These are phyloP conservation scores for Citrullus mucosospermus DNA, from an alignment of 306 rosid genomes.

Conservation along the genomic window DNA sequence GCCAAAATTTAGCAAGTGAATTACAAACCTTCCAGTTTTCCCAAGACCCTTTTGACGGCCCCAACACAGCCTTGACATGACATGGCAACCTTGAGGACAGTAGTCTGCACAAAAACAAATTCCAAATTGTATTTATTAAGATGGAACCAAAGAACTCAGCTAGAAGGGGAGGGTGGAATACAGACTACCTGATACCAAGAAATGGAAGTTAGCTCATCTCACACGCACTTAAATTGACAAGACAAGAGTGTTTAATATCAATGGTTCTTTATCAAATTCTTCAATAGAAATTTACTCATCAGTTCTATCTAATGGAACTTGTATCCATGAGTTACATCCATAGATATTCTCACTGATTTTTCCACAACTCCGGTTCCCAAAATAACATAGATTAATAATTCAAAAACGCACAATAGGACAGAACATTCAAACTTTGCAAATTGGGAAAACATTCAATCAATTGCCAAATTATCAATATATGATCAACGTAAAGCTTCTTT, in stretches of 20 bases:
- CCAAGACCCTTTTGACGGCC: constrained; percentile 88
- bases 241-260: neutral
- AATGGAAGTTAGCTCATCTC: neutral
- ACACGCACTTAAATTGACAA: neutral
- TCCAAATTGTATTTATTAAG: neutral
- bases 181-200: neutral
- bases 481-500: neutral
- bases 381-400: neutral
- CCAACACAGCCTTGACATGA: constrained; percentile 87
- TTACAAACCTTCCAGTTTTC: constrained; percentile 64
- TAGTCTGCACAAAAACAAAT: constrained; percentile 39
- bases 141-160: neutral
- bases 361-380: neutral
- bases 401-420: neutral
- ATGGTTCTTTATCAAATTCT: neutral
- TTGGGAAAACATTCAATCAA: neutral
- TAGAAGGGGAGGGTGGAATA: neutral
- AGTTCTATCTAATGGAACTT: neutral
- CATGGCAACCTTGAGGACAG: constrained; percentile 86
- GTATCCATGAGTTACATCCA: neutral
- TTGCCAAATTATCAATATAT: neutral
- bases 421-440: neutral
- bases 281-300: neutral
- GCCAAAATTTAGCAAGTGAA: neutral
- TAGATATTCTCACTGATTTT: neutral